These are phyloP conservation scores for Vigna mungo DNA, from an alignment of 306 rosid species.

Conservation along the genomic window DNA sequence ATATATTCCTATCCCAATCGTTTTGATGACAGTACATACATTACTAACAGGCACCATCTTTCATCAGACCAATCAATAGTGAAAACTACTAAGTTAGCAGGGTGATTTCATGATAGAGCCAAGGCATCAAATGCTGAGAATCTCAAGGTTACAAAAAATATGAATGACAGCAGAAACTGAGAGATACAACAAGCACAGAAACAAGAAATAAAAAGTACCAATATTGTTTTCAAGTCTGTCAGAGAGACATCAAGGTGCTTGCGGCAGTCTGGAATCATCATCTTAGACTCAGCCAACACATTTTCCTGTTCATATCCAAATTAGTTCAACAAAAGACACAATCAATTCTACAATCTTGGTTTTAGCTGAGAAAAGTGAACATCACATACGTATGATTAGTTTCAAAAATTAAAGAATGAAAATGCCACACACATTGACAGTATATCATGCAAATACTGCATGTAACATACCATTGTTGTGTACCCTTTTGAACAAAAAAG, in stretches of 20 bases:
- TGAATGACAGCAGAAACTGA: constrained; percentile 19
- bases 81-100: neutral
- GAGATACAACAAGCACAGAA: neutral
- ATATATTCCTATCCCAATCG: constrained; percentile 20
- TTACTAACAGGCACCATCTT: constrained; percentile 25
- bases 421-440: constrained; percentile 49
- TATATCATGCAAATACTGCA: neutral
- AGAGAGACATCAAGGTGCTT: constrained; percentile 85
- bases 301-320: constrained; percentile 72
- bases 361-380: constrained; percentile 19
- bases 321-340: constrained; percentile 25
- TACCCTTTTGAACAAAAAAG: neutral
- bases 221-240: constrained; percentile 68
- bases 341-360: constrained; percentile 60
- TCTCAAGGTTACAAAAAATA: constrained; percentile 3
- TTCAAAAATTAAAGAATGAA: constrained; percentile 43
- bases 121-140: constrained; percentile 27
- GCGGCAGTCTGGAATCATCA: constrained; percentile 93
- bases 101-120: constrained; percentile 28
- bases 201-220: constrained; percentile 52
- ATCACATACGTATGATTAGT: constrained; percentile 12
- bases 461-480: neutral
- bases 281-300: constrained; percentile 94
- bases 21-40: constrained; percentile 8
- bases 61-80: constrained; percentile 8